Percentiles rank a stretch among this genome's conserved stretches.
Evolutionary conservation across 2,329 filamentous ascomycete genomes (phyloP).

Genomic region (Drechslera avenae): DNA sequence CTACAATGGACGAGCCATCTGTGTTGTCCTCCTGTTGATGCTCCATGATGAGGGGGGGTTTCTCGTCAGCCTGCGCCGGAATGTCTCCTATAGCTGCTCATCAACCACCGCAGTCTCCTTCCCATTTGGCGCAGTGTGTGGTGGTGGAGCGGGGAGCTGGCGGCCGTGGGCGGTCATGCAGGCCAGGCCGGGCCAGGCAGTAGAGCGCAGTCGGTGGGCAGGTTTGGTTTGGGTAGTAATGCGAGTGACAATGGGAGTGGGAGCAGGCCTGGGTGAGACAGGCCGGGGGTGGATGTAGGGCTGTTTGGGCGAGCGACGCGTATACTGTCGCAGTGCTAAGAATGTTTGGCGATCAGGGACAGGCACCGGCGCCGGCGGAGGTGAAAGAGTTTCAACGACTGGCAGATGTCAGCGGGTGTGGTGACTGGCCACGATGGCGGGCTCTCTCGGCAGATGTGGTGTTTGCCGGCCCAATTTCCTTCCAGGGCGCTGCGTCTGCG

Average conservation of each 20-base stretch:
- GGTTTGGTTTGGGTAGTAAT: slow-evolving; percentile 9
- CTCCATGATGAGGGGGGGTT: slow-evolving; percentile 42
- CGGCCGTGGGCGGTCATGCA: slow-evolving; percentile 27
- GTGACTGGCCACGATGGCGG: neutral
- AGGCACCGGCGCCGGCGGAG: slow-evolving; percentile 26
- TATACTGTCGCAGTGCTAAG: slow-evolving; percentile 29
- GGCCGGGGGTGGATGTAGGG: slow-evolving; percentile 10
- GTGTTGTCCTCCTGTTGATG: slow-evolving; percentile 60
- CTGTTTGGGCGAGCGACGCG: slow-evolving; percentile 25
- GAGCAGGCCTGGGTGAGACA: slow-evolving; percentile 1
- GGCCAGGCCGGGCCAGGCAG: slow-evolving; percentile 19
- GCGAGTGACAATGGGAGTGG: neutral
- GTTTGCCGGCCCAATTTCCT: neutral
- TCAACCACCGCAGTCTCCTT: slow-evolving; percentile 33
- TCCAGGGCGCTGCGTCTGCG: neutral
- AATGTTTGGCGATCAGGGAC: slow-evolving; percentile 34
- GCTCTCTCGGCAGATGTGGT: too few relatives aligned
- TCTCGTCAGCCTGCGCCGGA: slow-evolving; percentile 44
- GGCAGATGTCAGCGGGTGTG: slow-evolving; percentile 3
- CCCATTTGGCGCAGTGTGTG: slow-evolving; percentile 39
- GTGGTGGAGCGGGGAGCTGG: slow-evolving; percentile 16
- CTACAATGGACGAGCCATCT: slow-evolving; percentile 77
- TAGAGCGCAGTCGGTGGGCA: neutral
- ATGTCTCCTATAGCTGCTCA: slow-evolving; percentile 40
- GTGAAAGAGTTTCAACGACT: slow-evolving; percentile 34